Conservation (phyloP, 1,139 yeast genomes). For the Trichomonascaceae sp. region DNA sequence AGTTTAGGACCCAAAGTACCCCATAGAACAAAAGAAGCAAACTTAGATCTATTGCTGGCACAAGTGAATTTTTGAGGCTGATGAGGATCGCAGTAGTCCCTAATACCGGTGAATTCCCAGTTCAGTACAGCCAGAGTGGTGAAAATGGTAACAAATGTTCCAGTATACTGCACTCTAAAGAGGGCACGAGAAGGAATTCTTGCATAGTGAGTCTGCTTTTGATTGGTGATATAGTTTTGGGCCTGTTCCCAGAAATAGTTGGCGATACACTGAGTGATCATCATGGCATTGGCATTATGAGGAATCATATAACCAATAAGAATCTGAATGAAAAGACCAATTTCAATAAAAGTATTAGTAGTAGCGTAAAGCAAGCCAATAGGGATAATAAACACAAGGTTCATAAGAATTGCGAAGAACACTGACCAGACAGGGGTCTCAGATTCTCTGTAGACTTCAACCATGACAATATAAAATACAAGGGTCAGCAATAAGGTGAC, state of each 20-base stretch:
- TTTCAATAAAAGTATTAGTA: conserved; percentile 48
- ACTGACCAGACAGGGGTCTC: conserved; percentile 52
- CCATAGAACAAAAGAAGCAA: conserved; percentile 40
- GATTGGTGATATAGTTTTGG: conserved; percentile 40
- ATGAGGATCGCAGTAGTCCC: conserved; percentile 40
- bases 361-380: conserved; percentile 42
- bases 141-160: conserved; percentile 34
- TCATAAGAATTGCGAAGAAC: conserved; percentile 50
- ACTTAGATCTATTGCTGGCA: conserved; percentile 37
- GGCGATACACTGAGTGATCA: conserved; percentile 50
- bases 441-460: conserved; percentile 38
- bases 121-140: conserved; percentile 48
- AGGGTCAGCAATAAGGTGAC: conserved; percentile 40
- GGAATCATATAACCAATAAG: conserved; percentile 59
- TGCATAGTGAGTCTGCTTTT: conserved; percentile 52
- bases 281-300: conserved; percentile 56
- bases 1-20: conserved; percentile 60
- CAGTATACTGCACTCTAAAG: conserved; percentile 51
- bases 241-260: conserved; percentile 64
- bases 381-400: conserved; percentile 51
- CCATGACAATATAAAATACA: conserved; percentile 39
- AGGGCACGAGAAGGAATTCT: conserved; percentile 55
- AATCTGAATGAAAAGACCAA: conserved; percentile 50
- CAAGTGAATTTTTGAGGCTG: conserved; percentile 34
- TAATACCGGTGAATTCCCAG: conserved; percentile 45